Evolutionary conservation across 768 basidiomycete genomes (phyloP).

Genomic region (Zangia roseola): DNA sequence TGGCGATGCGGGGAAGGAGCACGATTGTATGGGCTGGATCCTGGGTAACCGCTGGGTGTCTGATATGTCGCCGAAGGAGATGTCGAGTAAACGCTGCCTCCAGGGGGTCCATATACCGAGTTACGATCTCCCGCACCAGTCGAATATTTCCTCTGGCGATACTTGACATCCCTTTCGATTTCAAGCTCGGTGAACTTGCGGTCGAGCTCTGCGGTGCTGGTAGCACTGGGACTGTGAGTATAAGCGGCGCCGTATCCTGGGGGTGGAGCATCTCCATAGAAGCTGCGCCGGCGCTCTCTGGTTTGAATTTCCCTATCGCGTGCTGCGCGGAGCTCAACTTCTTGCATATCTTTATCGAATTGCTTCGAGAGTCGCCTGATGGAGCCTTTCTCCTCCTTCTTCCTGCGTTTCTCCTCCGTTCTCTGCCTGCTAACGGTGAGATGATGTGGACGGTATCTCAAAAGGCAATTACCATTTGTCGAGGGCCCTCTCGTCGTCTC

Average conservation of each 20-base stretch:
- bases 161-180: slow-evolving; percentile 31
- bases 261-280: slow-evolving; percentile 39
- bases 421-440: slow-evolving; percentile 41
- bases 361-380: slow-evolving; percentile 38
- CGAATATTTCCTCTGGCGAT: slow-evolving; percentile 47
- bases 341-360: slow-evolving; percentile 45
- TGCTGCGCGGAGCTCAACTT: slow-evolving; percentile 53
- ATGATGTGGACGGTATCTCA: not conserved
- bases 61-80: slow-evolving; percentile 30
- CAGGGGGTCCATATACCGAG: slow-evolving; percentile 18
- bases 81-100: slow-evolving; percentile 18
- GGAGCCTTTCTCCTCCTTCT: slow-evolving; percentile 47
- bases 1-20: slow-evolving; percentile 35
- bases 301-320: slow-evolving; percentile 55
- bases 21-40: slow-evolving; percentile 29
- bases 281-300: slow-evolving; percentile 55
- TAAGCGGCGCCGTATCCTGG: slow-evolving; percentile 27
- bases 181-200: slow-evolving; percentile 37
- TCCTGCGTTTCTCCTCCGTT: slow-evolving; percentile 50
- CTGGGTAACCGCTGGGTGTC: slow-evolving; percentile 30
- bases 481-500: slow-evolving; percentile 40
- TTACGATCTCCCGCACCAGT: slow-evolving; percentile 37
- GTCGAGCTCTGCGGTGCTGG: slow-evolving; percentile 34
- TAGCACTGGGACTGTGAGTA: slow-evolving; percentile 22
- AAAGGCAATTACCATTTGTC: slow-evolving; percentile 43